Evolutionary conservation across 495 filamentous ascomycete species (phyloP), one percentile per base, ranked within the genome.

Genomic region (Xylaria scruposa): DNA sequence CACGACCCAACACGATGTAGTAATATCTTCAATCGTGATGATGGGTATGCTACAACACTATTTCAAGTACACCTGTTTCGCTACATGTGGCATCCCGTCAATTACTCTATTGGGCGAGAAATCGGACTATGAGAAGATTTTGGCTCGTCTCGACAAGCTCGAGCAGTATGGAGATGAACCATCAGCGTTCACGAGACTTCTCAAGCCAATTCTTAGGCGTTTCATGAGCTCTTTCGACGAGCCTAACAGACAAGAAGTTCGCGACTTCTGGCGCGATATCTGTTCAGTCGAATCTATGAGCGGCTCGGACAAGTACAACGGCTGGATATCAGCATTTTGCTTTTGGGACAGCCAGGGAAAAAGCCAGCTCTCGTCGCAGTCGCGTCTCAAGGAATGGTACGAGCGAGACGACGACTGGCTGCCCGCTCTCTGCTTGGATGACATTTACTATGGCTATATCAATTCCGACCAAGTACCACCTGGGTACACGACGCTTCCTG

Each of bases 81-180:
- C 76, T 59, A 75, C 74, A 71, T 88, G 87, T 68, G 86, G 86
- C 0, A 74, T 89, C 7, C 85, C 87, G 17, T 81, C 80, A 2
- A 84, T 88, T 9, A 88, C 86, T 1, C 72, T 88, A 12, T 75
- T 85, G 0, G 87, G 87, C 21, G 74, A 79, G 36, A 67, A 72
- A 36, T 66, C 70, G 4, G 87, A 88, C 73, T 88, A 82, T 80
- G 71, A 75, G 33, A 38, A 72, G 10, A 74, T 88, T 7, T 65
- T 77, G 2, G 33, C 13, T 0, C 75, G 79, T 4, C 63, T 87
- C 4, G 77, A 85, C 1, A 81, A 79, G 24, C 73, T 89, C 4
- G 49, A 54, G 4, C 64, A 74, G 0, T 80, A 81, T 9, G 86
- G 85, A 3, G 47, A 82, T 0, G 81, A 85, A 51, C 49, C 71